These are phyloP conservation scores for Solanum verrucosum DNA, from an alignment of 257 asterid species.

Conservation along the genomic window DNA sequence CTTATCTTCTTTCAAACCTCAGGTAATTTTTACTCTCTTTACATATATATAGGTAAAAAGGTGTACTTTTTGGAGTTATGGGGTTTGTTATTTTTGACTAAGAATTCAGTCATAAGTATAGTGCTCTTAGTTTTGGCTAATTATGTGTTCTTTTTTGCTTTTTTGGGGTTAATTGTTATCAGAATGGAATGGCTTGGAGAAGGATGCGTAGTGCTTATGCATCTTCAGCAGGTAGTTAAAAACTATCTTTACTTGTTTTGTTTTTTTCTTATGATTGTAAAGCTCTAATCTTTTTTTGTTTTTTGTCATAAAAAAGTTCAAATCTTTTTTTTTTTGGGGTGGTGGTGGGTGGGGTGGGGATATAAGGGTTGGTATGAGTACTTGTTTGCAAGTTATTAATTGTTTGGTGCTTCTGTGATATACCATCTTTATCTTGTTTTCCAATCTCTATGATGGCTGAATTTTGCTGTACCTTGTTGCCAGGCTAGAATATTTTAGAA, in stretches of 20 bases:
- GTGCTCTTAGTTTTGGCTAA: not conserved
- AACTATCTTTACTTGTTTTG: not conserved
- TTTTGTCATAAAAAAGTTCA: not conserved
- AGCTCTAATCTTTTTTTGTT: not conserved
- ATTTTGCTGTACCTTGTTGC: not conserved
- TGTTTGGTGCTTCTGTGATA: not conserved
- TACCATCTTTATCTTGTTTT: not conserved
- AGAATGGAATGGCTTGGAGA: constrained; percentile 39
- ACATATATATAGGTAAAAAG: not conserved
- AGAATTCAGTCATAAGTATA: not conserved
- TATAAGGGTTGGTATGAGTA: not conserved
- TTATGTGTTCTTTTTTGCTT: not conserved
- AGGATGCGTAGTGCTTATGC: constrained; percentile 28
- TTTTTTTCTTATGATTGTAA: not conserved
- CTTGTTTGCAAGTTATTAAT: not conserved
- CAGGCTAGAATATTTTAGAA: not conserved
- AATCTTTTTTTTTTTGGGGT: not conserved
- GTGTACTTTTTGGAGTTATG: not conserved
- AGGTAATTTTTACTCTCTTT: constrained; percentile 18
- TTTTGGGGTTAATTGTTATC: not conserved
- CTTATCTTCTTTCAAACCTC: constrained; percentile 13
- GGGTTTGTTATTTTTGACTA: not conserved
- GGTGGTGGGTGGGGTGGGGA: not conserved
- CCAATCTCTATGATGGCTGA: not conserved
- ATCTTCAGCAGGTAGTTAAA: constrained; percentile 33